Evolutionary conservation across 2,329 filamentous ascomycete genomes (phyloP).

Genomic region (Metarhizium rileyi): DNA sequence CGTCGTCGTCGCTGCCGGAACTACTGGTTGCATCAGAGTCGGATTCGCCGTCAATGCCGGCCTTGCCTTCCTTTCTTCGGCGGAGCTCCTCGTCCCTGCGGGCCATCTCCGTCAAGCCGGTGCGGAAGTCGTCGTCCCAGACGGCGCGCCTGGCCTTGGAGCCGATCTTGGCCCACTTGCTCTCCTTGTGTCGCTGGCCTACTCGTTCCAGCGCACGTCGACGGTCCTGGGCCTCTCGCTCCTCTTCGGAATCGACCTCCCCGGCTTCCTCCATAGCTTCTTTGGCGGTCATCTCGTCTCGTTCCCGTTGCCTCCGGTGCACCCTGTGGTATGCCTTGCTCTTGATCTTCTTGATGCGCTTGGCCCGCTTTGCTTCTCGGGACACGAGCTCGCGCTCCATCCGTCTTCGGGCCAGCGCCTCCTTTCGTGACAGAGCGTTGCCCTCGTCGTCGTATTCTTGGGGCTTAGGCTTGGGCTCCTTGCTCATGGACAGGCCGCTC

Average conservation of each 20-base stretch:
- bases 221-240: conserved; percentile 57
- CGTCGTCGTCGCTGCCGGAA: conserved; percentile 47
- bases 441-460: conserved; percentile 60
- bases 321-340: conserved; percentile 90
- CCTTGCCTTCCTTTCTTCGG: conserved; percentile 65
- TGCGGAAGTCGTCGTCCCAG: conserved; percentile 82
- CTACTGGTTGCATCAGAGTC: conserved; percentile 46
- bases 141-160: conserved; percentile 69
- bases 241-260: conserved; percentile 54
- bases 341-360: conserved; percentile 98
- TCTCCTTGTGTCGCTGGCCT: conserved; percentile 75
- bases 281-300: conserved; percentile 41
- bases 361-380: conserved; percentile 77
- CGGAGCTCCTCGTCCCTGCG: conserved; percentile 73
- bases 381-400: conserved; percentile 78
- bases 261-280: conserved; percentile 47
- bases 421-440: conserved; percentile 62
- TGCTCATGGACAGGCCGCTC: conserved; percentile 59
- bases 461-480: conserved; percentile 37
- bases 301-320: conserved; percentile 64
- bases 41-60: conserved; percentile 31
- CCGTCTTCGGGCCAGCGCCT: conserved; percentile 63
- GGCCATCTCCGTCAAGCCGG: conserved; percentile 71
- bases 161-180: conserved; percentile 83
- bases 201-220: conserved; percentile 75